Base-by-base conservation (phyloP, 2,329 filamentous ascomycete genomes). In the Sporothrix inflata region DNA sequence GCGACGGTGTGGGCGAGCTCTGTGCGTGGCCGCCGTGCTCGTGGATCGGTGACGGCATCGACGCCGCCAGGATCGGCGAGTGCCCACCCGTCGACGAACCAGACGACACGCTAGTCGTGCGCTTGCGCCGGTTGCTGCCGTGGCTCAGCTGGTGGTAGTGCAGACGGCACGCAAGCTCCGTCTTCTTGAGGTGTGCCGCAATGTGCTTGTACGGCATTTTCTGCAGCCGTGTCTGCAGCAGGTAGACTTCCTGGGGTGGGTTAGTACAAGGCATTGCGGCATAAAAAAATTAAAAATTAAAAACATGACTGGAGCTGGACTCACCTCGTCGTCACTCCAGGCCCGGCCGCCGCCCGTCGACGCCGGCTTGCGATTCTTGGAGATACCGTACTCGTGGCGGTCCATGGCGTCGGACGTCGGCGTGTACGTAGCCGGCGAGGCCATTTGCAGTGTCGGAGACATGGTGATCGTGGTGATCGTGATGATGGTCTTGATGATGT, bases 121-220 rank as follows among this genome's bases (percentile, higher is more conserved):
- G 89, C 85, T 93, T 93, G 80, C 92, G 91, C 77, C 92, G 90
- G 83, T 92, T 93, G 84, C 88, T 93, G 73, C 92, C 92, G 79
- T 94, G 92, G 75, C 91, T 94, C 75, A 96, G 87, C 79, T 96
- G 93, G 79, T 97, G 93, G 80, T 93, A 95, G 82, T 96, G 93
- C 74, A 97, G 87, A 75, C 93, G 92, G 83, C 93, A 97, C 65
- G 93, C 93, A 73, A 96, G 85, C 83, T 96, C 93, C 0, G 93
- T 96, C 85, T 96, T 97, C 83, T 94, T 93, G 76, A 96, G 84
- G 77, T 94, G 91, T 73, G 91, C 89, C 73, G 93, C 93, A 79
- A 96, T 96, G 80, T 95, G 92, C 85, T 95, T 96, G 83, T 96
- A 96, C 0, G 93, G 93, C 90, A 95, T 94, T 83, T 95, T 95